Base-by-base conservation (phyloP, 1,139 yeast species). In the Lodderomyces metapsilosis region DNA sequence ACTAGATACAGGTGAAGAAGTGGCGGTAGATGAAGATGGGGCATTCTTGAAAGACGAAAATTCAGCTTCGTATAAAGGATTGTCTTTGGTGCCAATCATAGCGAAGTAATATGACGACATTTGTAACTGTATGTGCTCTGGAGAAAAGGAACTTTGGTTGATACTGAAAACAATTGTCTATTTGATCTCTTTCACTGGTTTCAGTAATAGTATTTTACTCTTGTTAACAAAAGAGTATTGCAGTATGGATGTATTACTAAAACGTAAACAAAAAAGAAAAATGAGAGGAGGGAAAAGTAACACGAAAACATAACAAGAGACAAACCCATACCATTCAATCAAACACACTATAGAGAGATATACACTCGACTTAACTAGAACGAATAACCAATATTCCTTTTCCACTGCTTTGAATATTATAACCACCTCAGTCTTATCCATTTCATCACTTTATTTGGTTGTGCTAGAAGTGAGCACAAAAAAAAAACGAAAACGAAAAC, bases 1-100 rank as follows among this genome's bases (percentile, higher is more conserved):
- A 15, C 42, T 33, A 1, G 49, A 37, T 22, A 52, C 30, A 1
- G 45, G 35, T 4, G 41, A 6, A 9, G 43, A 20, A 8, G 8
- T 8, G 22, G 8, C 22, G 22, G 22, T 20, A n/a, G 39, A 8
- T 17, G 48, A 28, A 3, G 55, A 42, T 13, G 46, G 34, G 4
- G 48, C 38, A 27, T 52, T 50, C 41, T 84, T 80, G 61, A 76
- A 80, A 0, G 95, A 80, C 2, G 94, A 87, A 47, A 92, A 84
- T 57, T 89, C 97, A 9, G 89, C 74, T 58, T 89, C 96, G 55
- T 89, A 92, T 3, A 94, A 60, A 0, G 97, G 96, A 47, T 79
- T 79, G 59, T 92, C 98, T 36, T 79, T 76, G 2, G 94, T 84
- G 16, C 98, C 98, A 34, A 92, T 78, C 40, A 92, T 84, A 12